phyloP scores from a whole-genome alignment of 2,329 filamentous ascomycete species.

The Trichoderma aggressivum region DNA sequence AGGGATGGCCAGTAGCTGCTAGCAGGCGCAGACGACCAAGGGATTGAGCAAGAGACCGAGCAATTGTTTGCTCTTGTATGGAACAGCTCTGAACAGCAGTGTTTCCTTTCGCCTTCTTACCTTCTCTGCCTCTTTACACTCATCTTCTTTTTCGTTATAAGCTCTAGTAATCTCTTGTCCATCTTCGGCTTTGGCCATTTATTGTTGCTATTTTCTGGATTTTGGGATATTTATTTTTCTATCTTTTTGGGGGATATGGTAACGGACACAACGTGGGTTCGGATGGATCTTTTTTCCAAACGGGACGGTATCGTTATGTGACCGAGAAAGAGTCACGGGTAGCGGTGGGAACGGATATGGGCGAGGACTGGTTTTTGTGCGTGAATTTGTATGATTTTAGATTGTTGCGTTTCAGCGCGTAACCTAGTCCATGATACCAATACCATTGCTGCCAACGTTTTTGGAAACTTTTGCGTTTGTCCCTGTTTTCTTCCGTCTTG shows the following conservation, averaged over 20 bases:
- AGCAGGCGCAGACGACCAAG: not conserved
- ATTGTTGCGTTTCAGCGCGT: constrained; percentile 20
- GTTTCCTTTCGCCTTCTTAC: not conserved
- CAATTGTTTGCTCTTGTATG: not conserved
- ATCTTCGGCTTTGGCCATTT: not conserved
- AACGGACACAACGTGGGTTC: not conserved
- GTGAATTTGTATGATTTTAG: constrained; percentile 20
- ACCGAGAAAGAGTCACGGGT: not conserved
- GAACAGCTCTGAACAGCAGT: not conserved
- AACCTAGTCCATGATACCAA: constrained; percentile 22
- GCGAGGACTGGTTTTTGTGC: constrained; percentile 20
- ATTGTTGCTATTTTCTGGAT: not conserved
- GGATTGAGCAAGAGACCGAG: not conserved
- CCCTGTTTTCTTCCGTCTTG: not conserved
- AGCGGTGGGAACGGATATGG: constrained; percentile 15
- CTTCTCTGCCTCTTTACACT: not conserved
- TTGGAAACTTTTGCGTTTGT: not conserved
- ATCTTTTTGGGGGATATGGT: not conserved
- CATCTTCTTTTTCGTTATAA: not conserved
- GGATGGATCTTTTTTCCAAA: not conserved
- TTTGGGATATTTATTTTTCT: not conserved
- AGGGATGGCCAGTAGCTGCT: not conserved
- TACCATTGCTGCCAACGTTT: constrained; percentile 17
- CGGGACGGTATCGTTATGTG: not conserved
- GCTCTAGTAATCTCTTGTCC: not conserved